Base-by-base conservation (phyloP, 1,284 basidiomycete genomes). In the Xerocomus minutiporus region DNA sequence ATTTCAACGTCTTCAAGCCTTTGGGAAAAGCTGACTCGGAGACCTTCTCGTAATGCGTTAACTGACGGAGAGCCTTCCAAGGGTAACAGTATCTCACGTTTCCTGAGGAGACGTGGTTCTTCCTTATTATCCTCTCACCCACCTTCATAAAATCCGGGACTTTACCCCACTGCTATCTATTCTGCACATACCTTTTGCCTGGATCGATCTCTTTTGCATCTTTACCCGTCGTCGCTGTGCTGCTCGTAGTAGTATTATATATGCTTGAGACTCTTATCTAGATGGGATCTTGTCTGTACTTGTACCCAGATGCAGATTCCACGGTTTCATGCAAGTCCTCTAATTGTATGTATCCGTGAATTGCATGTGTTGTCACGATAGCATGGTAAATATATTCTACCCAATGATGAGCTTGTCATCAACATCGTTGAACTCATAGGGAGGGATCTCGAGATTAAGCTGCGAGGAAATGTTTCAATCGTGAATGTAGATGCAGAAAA, bases 391-490 rank as follows among this genome's bases (percentile, higher is more conserved):
- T 17, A 23, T 23, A 39, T 7, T 53, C 78, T 83, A 98, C 82
- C 96, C 95, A 69, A 98, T 84, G 71, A 95, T 71, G 61, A 98
- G 79, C 78, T 97, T 96, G 66, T 82, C 84, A 60, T 93, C 91
- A 48, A 75, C 89, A 42, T 94, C 93, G 69, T 86, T 87, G 80
- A 97, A 90, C 61, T 86, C 83, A 75, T 97, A 88, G 61, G 79
- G 79, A 60, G 90, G 93, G 55, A 98, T 82, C 73, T 98, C 96
- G 61, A 99, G 82, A 78, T 99, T 99, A 66, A 95, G 83, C 89
- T 88, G 62, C 4, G 47, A 23, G 50, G n/a, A 39, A 25, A 52
- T 15, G 45, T 26, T 49, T 67, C 34, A 59, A 51, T 59, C 34
- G 50, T 12, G 25, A 36, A 46, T 28, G 32, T 55, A 20, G 31